These are phyloP conservation scores for Microbotryum silenes-acaulis DNA, from an alignment of 1,284 basidiomycete species.

Conservation along the genomic window DNA sequence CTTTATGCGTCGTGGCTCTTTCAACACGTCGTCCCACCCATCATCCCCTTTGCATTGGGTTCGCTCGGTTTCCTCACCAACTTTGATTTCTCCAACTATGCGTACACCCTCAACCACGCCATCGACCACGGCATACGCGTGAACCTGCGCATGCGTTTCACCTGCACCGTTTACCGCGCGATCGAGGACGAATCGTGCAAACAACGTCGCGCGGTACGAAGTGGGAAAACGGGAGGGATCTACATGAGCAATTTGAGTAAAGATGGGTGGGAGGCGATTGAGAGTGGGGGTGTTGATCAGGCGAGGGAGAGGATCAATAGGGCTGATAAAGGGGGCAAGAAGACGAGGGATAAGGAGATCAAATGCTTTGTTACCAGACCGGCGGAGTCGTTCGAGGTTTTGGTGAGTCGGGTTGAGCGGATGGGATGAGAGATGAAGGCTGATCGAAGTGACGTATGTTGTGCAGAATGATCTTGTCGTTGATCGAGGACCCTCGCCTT, in stretches of 20 bases:
- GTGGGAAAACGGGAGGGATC: slow-evolving; percentile 84
- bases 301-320: slow-evolving; percentile 93
- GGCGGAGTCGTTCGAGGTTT: slow-evolving; percentile 92
- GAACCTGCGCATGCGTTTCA: slow-evolving; percentile 97
- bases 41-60: slow-evolving; percentile 94
- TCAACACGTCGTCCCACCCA: slow-evolving; percentile 93
- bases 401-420: slow-evolving; percentile 39
- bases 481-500: slow-evolving; percentile 95
- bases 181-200: slow-evolving; percentile 53
- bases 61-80: slow-evolving; percentile 98
- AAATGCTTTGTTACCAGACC: slow-evolving; percentile 95
- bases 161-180: slow-evolving; percentile 92
- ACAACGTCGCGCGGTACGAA: slow-evolving; percentile 62
- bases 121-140: slow-evolving; percentile 92
- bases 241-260: slow-evolving; percentile 82
- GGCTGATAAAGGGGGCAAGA: slow-evolving; percentile 42
- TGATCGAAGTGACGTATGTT: no score
- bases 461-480: slow-evolving; percentile 83
- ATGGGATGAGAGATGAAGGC: no score
- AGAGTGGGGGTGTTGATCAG: slow-evolving; percentile 51
- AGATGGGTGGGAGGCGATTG: slow-evolving; percentile 88
- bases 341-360: slow-evolving; percentile 81
- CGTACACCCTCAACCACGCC: slow-evolving; percentile 76
- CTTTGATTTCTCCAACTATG: slow-evolving; percentile 87
- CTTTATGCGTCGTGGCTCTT: slow-evolving; percentile 99